Percentiles rank a stretch among this genome's conserved stretches.
Conservation (phyloP, 805 yeast genomes). For the Saccharomycopsis sp. region DNA sequence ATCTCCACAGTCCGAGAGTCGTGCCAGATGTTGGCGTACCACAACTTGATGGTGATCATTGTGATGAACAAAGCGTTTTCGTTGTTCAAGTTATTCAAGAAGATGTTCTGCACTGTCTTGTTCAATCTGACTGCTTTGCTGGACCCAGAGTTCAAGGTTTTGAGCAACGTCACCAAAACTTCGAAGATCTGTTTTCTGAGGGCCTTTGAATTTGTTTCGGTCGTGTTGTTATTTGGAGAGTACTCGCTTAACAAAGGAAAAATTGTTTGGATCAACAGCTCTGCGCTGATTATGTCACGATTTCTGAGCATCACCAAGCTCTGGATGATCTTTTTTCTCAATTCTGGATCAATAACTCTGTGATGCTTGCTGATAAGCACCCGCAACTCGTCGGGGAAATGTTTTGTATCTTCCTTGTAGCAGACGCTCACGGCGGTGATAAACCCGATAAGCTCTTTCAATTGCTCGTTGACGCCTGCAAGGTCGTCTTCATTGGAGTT, state of each 20-base stretch:
- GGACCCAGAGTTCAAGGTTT: slow-evolving; percentile 79
- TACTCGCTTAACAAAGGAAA: slow-evolving; percentile 80
- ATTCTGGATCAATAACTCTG: slow-evolving; percentile 71
- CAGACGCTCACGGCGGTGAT: slow-evolving; percentile 88
- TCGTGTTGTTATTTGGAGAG: slow-evolving; percentile 39
- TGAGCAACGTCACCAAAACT: slow-evolving; percentile 70
- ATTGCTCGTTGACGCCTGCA: slow-evolving; percentile 32
- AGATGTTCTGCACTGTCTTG: slow-evolving; percentile 82
- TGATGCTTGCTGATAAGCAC: slow-evolving; percentile 67
- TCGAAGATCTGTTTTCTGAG: slow-evolving; percentile 77
- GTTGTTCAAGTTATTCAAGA: slow-evolving; percentile 74
- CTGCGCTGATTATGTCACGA: slow-evolving; percentile 72
- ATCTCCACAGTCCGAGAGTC: slow-evolving; percentile 95
- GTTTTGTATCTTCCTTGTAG: slow-evolving; percentile 80
- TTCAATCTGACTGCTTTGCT: slow-evolving; percentile 79
- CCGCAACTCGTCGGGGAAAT: slow-evolving; percentile 76
- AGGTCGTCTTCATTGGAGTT: slow-evolving; percentile 53
- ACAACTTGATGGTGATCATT: slow-evolving; percentile 84
- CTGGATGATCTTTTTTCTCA: slow-evolving; percentile 87
- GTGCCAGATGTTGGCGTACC: slow-evolving; percentile 99
- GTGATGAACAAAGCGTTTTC: slow-evolving; percentile 95
- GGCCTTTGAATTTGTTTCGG: slow-evolving; percentile 67
- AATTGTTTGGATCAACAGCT: slow-evolving; percentile 72
- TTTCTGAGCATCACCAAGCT: slow-evolving; percentile 87
- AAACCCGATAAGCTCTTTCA: slow-evolving; percentile 81